A percentile compares a stretch with the other conserved stretches of the same genome.
These are phyloP conservation scores for Mucor velutinosus DNA, from an alignment of 371 early-diverging fungal species.

Conservation along the genomic window DNA sequence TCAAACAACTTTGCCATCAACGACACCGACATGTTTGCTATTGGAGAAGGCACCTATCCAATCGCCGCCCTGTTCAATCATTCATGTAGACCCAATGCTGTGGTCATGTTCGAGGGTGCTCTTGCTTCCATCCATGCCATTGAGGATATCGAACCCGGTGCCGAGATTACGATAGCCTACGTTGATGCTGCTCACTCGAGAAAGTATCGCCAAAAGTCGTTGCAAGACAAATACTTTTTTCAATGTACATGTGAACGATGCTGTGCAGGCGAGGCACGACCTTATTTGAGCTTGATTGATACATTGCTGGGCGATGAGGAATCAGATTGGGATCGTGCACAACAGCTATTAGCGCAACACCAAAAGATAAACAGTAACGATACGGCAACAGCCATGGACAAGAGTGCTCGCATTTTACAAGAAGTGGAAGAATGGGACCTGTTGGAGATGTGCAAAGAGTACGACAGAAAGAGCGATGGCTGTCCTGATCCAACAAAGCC, in stretches of 20 bases:
- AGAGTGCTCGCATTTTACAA: slow-evolving; percentile 7
- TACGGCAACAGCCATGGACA: slow-evolving; percentile 1
- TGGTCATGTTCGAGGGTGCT: slow-evolving; percentile 60
- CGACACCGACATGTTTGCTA: slow-evolving; percentile 65
- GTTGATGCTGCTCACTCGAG: slow-evolving; percentile 71
- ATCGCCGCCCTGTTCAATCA: slow-evolving; percentile 85
- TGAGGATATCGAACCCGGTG: slow-evolving; percentile 59
- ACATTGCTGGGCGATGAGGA: slow-evolving; percentile 39
- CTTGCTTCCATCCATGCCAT: slow-evolving; percentile 63
- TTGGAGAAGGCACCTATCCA: slow-evolving; percentile 82
- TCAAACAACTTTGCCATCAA: slow-evolving; percentile 79
- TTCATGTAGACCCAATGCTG: slow-evolving; percentile 82
- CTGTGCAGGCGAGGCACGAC: not conserved
- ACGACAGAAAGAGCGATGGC: slow-evolving; percentile 31
- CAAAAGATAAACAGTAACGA: too few relatives aligned
- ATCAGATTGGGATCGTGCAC: slow-evolving; percentile 40
- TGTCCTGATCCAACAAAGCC: slow-evolving; percentile 25
- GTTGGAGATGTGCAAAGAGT: slow-evolving; percentile 26
- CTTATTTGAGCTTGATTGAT: slow-evolving; percentile 36
- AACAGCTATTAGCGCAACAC: slow-evolving; percentile 16
- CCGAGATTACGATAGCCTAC: slow-evolving; percentile 82
- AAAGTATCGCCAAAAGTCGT: slow-evolving; percentile 49
- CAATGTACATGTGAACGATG: slow-evolving; percentile 77
- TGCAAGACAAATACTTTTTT: slow-evolving; percentile 77
- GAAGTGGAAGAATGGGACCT: slow-evolving; percentile 40